A percentile compares a stretch with the other conserved stretches of the same genome.
Conservation (phyloP, 73 alveolate species). For the Chromera velia region DNA sequence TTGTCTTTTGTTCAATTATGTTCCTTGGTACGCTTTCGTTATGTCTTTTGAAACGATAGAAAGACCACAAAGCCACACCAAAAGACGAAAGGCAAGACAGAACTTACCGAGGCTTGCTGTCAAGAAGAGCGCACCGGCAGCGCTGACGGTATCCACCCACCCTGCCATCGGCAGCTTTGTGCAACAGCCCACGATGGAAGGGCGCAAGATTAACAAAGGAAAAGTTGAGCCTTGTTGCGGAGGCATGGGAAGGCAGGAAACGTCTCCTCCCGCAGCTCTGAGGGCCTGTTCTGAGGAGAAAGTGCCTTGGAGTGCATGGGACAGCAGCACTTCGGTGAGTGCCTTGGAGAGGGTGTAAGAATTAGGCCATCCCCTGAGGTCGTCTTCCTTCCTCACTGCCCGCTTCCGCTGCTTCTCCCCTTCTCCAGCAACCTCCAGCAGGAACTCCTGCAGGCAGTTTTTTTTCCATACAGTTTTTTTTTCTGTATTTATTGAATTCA, state of each 20-base stretch:
- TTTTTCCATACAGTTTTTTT: too few species aligned
- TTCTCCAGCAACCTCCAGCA: conserved; percentile 52
- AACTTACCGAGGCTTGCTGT: conserved; percentile 72
- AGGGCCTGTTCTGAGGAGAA: too few species aligned
- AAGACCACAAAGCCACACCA: too few species aligned
- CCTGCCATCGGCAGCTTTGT: conserved; percentile 77
- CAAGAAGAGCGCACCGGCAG: conserved; percentile 67
- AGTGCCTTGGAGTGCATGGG: too few species aligned
- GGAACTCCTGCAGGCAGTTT: conserved; percentile 27
- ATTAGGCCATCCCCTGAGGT: conserved; percentile 71
- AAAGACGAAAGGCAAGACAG: too few species aligned
- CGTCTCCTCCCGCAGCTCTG: too few species aligned
- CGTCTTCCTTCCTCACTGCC: conserved; percentile 46
- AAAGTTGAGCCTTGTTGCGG: conserved; percentile 50
- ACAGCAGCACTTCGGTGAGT: conserved; percentile 66
- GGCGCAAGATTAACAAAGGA: conserved; percentile 65
- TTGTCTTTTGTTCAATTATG: too few species aligned
- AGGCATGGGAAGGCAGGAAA: too few species aligned
- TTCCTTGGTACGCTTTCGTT: too few species aligned
- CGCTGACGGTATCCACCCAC: conserved; percentile 83
- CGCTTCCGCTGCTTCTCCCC: too few species aligned
- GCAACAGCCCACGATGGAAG: conserved; percentile 74
- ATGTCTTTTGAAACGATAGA: too few species aligned
- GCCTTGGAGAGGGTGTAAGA: conserved; percentile 77
- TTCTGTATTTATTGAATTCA: too few species aligned